These are phyloP conservation scores for Microstegium vimineum DNA, from an alignment of 176 grass and related monocot species.

Conservation along the genomic window DNA sequence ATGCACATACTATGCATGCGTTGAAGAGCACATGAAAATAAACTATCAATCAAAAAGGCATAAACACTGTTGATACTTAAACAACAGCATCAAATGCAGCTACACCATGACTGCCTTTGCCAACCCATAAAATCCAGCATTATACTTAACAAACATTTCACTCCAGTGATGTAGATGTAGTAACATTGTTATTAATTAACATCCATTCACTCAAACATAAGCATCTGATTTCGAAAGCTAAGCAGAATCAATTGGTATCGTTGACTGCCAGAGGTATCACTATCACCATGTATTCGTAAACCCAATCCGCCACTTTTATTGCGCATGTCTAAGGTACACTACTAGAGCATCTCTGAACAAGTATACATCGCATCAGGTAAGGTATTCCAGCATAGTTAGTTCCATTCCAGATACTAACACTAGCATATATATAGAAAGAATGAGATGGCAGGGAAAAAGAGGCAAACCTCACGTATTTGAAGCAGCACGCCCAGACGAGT, in stretches of 20 bases:
- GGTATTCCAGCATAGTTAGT: not conserved
- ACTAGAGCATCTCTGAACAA: not conserved
- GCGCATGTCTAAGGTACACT: not conserved
- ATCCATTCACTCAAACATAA: constrained; percentile 14
- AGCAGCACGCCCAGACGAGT: constrained; percentile 43
- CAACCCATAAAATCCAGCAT: not conserved
- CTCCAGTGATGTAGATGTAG: not conserved
- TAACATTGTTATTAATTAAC: not conserved
- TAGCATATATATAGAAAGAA: too few species aligned
- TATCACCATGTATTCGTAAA: not conserved
- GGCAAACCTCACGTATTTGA: constrained; percentile 77
- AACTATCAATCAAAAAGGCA: not conserved
- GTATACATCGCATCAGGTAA: not conserved
- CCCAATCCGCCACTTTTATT: not conserved
- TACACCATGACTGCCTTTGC: constrained; percentile 2
- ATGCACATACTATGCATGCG: not conserved
- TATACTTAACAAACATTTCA: not conserved
- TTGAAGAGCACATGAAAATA: constrained; percentile 1
- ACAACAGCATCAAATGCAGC: not conserved
- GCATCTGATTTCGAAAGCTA: not conserved
- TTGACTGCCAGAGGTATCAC: not conserved
- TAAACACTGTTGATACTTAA: constrained; percentile 1
- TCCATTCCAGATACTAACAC: constrained; percentile 6
- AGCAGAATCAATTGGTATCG: not conserved
- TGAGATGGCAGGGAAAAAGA: not conserved